phyloP scores from a whole-genome alignment of 495 filamentous ascomycete genomes.

The Talaromyces wortmannii region DNA sequence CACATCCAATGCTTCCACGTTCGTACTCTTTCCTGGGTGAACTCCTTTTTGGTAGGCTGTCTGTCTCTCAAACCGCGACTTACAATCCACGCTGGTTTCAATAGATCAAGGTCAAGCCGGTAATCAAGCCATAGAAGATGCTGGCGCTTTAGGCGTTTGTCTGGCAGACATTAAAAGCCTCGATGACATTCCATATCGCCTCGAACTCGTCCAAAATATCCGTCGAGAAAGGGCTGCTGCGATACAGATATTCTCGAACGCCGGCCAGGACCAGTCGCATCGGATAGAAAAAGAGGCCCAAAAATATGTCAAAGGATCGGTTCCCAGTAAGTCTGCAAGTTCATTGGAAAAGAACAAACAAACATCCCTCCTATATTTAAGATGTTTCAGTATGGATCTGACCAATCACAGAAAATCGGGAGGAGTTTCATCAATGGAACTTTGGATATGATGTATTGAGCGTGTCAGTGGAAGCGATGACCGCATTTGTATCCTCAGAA shows the following conservation, averaged over 20 bases:
- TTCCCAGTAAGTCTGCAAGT: not conserved
- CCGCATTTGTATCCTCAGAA: not conserved
- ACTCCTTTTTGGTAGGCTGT: not conserved
- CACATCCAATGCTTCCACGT: slow-evolving; percentile 31
- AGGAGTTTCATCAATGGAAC: not conserved
- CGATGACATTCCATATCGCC: slow-evolving; percentile 9
- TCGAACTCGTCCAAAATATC: slow-evolving; percentile 1
- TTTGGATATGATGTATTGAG: not conserved
- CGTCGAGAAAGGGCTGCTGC: not conserved
- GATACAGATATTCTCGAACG: not conserved
- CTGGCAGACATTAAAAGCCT: slow-evolving; percentile 8
- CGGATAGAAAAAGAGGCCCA: not conserved
- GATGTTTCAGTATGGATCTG: too few species aligned
- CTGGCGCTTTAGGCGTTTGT: slow-evolving; percentile 27
- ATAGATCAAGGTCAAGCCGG: slow-evolving; percentile 41
- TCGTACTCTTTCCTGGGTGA: not conserved
- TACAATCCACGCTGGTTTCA: not conserved
- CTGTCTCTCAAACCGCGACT: not conserved
- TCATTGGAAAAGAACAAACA: too few species aligned
- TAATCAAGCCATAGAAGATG: slow-evolving; percentile 42
- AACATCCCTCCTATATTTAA: too few species aligned
- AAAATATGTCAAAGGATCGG: not conserved
- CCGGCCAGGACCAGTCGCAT: not conserved
- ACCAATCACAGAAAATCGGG: not conserved
- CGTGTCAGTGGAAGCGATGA: not conserved